Conservation (phyloP, 768 basidiomycete species). For the Kwoniella mangroviensis region DNA sequence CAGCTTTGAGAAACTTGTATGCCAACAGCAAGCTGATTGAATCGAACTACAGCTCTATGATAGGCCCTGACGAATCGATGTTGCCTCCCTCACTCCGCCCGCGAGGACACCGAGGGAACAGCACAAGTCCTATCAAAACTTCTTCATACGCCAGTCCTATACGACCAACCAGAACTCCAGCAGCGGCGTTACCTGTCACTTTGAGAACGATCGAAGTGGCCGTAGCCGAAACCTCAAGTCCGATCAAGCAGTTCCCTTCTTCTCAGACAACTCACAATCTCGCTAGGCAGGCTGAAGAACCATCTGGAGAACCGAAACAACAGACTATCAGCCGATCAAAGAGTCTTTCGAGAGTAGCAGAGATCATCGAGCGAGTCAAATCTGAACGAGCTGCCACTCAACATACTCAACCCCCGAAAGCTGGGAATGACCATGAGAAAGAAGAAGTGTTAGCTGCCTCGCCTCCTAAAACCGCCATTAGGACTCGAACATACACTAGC, state of each 20-base stretch:
- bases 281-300: not conserved
- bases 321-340: slow-evolving; percentile 19
- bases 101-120: slow-evolving; percentile 4
- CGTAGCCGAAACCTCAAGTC: not conserved
- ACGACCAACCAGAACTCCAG: not conserved
- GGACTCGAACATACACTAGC: slow-evolving; percentile 7
- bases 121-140: slow-evolving; percentile 3
- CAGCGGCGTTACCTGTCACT: too few relatives aligned
- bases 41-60: slow-evolving; percentile 15
- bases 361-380: slow-evolving; percentile 24
- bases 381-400: slow-evolving; percentile 13
- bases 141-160: slow-evolving; percentile 1
- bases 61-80: slow-evolving; percentile 33
- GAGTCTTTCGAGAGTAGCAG: slow-evolving; percentile 23
- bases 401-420: not conserved
- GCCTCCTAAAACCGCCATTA: slow-evolving; percentile 7
- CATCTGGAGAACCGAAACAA: not conserved
- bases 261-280: not conserved
- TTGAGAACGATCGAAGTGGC: too few relatives aligned
- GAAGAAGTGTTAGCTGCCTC: not conserved
- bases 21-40: too few relatives aligned
- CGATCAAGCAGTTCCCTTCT: slow-evolving; percentile 5
- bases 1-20: not conserved
- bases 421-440: not conserved
- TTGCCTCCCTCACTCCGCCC: slow-evolving; percentile 19